Conservation (phyloP, 2,329 filamentous ascomycete species). For the Clarireedia homoeocarpa region DNA sequence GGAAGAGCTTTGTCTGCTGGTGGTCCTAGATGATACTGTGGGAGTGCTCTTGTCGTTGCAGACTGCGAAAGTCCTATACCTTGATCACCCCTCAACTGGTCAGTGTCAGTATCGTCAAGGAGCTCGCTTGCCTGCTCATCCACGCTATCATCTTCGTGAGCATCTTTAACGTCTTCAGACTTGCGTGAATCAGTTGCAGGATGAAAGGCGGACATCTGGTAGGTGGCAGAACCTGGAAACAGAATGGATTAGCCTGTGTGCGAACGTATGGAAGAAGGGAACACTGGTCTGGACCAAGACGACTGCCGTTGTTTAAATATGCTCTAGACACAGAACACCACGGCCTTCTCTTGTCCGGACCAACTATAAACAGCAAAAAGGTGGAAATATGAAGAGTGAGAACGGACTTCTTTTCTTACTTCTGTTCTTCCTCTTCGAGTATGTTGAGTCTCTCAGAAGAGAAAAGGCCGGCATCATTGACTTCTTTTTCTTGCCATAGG, state of each 20-base stretch:
- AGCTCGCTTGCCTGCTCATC: conserved; percentile 21
- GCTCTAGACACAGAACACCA: not conserved
- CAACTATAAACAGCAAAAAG: not conserved
- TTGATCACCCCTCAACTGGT: conserved; percentile 8
- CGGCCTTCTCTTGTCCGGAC: not conserved
- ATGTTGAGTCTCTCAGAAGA: conserved; percentile 12
- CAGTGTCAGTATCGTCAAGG: conserved; percentile 17
- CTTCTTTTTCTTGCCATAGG: conserved; percentile 20
- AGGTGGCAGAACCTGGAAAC: not conserved
- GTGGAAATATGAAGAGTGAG: not conserved
- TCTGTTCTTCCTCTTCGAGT: conserved; percentile 2
- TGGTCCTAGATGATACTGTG: not conserved
- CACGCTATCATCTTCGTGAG: conserved; percentile 16
- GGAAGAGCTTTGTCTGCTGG: conserved; percentile 13
- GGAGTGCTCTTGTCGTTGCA: not conserved
- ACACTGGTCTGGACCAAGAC: not conserved
- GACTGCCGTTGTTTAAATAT: not conserved
- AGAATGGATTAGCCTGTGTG: not conserved
- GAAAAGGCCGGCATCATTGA: conserved; percentile 19
- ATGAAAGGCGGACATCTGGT: not conserved
- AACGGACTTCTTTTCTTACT: not conserved
- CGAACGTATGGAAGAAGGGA: not conserved
- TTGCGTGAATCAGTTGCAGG: not conserved
- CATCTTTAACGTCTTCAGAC: not conserved
- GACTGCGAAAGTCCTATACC: not conserved